Percentiles rank a stretch among this genome's conserved stretches.
Evolutionary conservation across 1,284 basidiomycete species (phyloP).

Genomic region (Sporisorium scitamineum): DNA sequence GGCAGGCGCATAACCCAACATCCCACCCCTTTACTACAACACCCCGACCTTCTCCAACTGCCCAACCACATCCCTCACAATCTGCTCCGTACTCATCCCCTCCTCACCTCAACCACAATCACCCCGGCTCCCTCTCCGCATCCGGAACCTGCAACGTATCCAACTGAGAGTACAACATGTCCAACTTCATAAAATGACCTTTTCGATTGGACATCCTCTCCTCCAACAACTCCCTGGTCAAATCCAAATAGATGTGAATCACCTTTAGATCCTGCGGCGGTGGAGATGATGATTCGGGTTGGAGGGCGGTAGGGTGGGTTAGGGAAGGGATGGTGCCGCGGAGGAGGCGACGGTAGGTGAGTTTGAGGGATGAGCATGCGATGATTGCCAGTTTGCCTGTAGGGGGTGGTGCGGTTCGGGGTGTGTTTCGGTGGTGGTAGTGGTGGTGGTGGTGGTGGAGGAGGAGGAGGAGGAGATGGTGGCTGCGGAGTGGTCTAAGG

Average conservation of each 20-base stretch:
- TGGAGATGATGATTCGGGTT: conserved; percentile 37
- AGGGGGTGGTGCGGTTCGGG: background rate
- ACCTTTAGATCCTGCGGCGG: conserved; percentile 70
- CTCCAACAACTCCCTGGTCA: conserved; percentile 76
- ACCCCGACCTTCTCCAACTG: conserved; percentile 1
- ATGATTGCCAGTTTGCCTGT: conserved; percentile 74
- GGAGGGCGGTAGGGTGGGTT: conserved; percentile 69
- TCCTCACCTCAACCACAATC: conserved; percentile 16
- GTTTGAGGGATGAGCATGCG: conserved; percentile 87
- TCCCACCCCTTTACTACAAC: too few species aligned
- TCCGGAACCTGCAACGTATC: conserved; percentile 80
- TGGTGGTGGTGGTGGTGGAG: too few species aligned
- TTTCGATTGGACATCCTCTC: conserved; percentile 79
- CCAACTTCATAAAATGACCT: conserved; percentile 88
- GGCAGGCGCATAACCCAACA: too few species aligned
- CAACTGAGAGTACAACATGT: conserved; percentile 88
- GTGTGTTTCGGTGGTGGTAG: background rate
- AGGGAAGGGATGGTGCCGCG: conserved; percentile 69
- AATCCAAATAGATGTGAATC: conserved; percentile 86
- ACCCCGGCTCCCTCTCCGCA: conserved; percentile 16
- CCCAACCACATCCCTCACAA: conserved; percentile 7
- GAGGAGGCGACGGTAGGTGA: conserved; percentile 82
- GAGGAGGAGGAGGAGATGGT: background rate
- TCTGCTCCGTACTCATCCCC: conserved; percentile 9
- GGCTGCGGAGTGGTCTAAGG: background rate